These are phyloP conservation scores for Eucalyptus sideroxylon DNA, from an alignment of 345 rosid species.

Conservation along the genomic window DNA sequence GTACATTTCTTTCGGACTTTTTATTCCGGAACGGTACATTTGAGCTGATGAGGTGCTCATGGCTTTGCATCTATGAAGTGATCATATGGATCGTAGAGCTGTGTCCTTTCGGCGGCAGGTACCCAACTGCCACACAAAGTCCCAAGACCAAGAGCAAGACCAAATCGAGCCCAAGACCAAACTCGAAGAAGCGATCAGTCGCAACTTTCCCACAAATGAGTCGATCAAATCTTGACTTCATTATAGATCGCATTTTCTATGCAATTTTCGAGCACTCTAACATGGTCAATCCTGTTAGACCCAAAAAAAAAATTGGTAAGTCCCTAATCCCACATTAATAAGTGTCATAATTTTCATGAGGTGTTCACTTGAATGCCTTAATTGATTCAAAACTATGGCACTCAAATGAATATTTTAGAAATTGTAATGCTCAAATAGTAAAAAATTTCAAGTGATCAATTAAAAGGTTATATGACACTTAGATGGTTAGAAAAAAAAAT, in stretches of 20 bases:
- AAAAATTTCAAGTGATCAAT: too few relatives aligned
- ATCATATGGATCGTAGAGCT: not conserved
- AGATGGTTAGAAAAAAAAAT: too few relatives aligned
- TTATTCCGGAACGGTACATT: not conserved
- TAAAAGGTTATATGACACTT: too few relatives aligned
- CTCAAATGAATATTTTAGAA: too few relatives aligned
- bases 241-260: not conserved
- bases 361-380: accelerated
- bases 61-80: not conserved
- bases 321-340: not conserved
- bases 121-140: not conserved
- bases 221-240: not conserved
- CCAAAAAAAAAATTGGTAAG: not conserved
- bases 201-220: not conserved
- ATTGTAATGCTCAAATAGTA: too few relatives aligned
- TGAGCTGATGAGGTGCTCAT: not conserved
- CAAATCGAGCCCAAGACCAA: not conserved
- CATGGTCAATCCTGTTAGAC: not conserved
- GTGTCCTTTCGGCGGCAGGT: not conserved
- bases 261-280: not conserved
- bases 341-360: accelerated
- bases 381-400: too few relatives aligned
- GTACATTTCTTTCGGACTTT: not conserved
- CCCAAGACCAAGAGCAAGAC: not conserved
- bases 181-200: not conserved